phyloP scores from a whole-genome alignment of 129 eudicot genomes.

The Flaveria bidentis region DNA sequence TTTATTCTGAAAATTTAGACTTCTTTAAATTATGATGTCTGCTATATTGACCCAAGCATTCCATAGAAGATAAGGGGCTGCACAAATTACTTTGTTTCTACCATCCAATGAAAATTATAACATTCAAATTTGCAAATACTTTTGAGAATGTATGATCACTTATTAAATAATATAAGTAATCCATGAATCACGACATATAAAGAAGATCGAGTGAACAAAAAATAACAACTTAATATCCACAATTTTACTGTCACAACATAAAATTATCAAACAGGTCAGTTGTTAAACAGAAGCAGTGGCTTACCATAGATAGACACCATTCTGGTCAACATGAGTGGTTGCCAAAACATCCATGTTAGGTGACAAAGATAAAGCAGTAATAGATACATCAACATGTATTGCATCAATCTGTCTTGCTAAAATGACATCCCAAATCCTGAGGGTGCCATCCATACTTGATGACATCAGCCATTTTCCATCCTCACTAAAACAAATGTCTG shows the following conservation, averaged over 20 bases:
- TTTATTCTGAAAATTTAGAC: not conserved
- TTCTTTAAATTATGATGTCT: not conserved
- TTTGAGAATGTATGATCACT: not conserved
- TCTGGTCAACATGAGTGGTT: conserved; percentile 93
- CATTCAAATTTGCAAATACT: not conserved
- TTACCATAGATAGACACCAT: conserved; percentile 92
- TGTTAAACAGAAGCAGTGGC: conserved; percentile 10
- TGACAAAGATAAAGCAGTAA: conserved; percentile 83
- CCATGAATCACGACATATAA: not conserved
- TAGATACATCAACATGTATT: conserved; percentile 72
- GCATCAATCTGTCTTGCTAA: conserved; percentile 96
- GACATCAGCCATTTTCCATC: conserved; percentile 99
- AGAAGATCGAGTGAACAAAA: not conserved
- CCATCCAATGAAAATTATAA: not conserved
- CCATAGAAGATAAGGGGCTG: not conserved
- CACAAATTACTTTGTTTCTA: not conserved
- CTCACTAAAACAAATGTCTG: conserved; percentile 93
- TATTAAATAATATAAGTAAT: not conserved
- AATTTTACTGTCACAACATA: not conserved
- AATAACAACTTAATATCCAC: not conserved
- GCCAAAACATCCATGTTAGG: conserved; percentile 98
- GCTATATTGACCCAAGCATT: not conserved
- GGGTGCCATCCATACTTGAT: conserved; percentile 96
- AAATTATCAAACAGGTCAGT: not conserved
- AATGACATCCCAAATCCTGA: conserved; percentile 94